Evolutionary conservation across 371 early-diverging fungal genomes (phyloP).

Genomic region (Parasitella parasitica): DNA sequence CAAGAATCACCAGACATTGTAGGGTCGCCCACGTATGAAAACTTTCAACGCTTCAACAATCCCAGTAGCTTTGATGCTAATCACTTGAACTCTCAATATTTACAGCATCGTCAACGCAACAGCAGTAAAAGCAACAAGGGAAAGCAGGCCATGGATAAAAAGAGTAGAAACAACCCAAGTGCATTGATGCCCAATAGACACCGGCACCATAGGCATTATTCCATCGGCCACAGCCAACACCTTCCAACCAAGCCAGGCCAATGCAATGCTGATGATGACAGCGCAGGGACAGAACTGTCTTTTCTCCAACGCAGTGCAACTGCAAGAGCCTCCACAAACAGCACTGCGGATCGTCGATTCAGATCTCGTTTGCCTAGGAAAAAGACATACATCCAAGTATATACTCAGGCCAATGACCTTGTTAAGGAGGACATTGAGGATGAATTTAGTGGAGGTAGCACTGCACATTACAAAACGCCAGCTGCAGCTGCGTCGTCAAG

Average conservation of each 20-base stretch:
- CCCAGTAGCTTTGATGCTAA: neutral
- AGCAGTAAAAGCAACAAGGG: neutral
- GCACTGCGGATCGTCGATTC: constrained; percentile 11
- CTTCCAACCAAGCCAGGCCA: neutral
- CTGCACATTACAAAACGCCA: neutral
- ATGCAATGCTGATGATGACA: neutral
- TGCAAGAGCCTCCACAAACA: neutral
- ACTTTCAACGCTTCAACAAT: neutral
- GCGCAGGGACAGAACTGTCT: neutral
- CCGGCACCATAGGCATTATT: constrained; percentile 16
- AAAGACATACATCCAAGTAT: constrained; percentile 65
- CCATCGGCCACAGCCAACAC: constrained; percentile 17
- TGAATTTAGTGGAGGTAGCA: constrained; percentile 34
- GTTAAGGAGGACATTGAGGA: constrained; percentile 66
- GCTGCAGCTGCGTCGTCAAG: neutral
- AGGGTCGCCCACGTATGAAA: neutral
- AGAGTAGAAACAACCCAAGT: neutral
- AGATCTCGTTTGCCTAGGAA: constrained; percentile 46
- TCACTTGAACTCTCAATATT: neutral
- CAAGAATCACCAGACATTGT: neutral
- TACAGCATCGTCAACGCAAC: neutral
- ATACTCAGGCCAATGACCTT: constrained; percentile 60
- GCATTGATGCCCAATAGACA: neutral
- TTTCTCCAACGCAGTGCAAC: constrained; percentile 7
- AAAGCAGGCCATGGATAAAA: neutral